Evolutionary conservation across 345 rosid genomes (phyloP), one percentile per base, ranked within the genome.

Genomic region (Populus alba): DNA sequence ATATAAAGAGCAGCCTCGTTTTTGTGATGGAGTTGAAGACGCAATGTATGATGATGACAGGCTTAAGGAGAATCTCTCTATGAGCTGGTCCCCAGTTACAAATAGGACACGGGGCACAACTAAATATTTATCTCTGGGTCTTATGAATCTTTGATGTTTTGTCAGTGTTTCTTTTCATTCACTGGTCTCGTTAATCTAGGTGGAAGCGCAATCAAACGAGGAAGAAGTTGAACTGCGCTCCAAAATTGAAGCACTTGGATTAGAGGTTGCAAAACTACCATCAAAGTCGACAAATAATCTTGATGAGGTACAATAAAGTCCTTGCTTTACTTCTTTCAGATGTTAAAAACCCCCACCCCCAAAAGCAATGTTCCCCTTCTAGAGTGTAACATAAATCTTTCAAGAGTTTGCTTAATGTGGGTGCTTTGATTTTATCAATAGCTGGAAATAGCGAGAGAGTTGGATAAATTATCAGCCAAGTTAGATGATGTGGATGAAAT

Each of bases 141-240:
- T n/a, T 31, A 20, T 59, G 41, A 38, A 53, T 37, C 31, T 57
- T 59, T 61, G 33, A 12, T 43, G 25, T 43, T 16, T 75, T 41
- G 17, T 38, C 35, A 0, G 1, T 31, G 45, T 65, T 51, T 18
- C 10, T 49, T n/a, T 55, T 23, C 25, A 11, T 62, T 17, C 20
- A 33, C 47, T 66, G 65, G 72, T 22, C 22, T 75, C 29, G 16
- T 75, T 20, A 47, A 68, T 76, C 15, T 66, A 88, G 98, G 97
- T 94, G 72, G 97, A 94, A 86, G 77, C 90, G 75, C 83, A 90
- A 79, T 90, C 92, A 18, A 92, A 94, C 41, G 85, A 91, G 77
- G 98, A 92, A 79, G 98, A 92, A 66, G 94, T 91, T 20, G 97
- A 92, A 70, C 72, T 92, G 76, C 95, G 97, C 23, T 89, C 93